Percentiles rank a stretch among this genome's conserved stretches.
Evolutionary conservation across 495 filamentous ascomycete genomes (phyloP).

Genomic region (Elaphomyces granulatus): DNA sequence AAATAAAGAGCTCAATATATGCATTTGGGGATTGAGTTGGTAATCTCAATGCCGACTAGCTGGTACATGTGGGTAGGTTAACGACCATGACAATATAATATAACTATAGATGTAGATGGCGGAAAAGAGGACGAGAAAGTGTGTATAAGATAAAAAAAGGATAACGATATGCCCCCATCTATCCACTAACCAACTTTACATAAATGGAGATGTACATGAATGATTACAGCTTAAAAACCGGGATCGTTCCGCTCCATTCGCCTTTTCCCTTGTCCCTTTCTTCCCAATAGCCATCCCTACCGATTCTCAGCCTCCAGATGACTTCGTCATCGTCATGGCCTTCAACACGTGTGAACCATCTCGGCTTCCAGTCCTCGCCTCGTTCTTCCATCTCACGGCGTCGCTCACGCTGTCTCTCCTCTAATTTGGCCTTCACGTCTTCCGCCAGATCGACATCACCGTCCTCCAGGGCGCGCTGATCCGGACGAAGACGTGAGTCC

Average conservation of each 20-base stretch:
- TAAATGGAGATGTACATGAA: no score
- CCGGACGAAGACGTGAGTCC: slow-evolving; percentile 73
- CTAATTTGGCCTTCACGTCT: slow-evolving; percentile 62
- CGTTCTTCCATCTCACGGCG: slow-evolving; percentile 59
- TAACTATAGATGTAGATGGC: no score
- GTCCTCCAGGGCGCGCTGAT: slow-evolving; percentile 76
- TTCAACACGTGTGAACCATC: slow-evolving; percentile 64
- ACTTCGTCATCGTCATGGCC: slow-evolving; percentile 44
- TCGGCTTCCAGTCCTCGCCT: slow-evolving; percentile 54
- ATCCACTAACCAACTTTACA: no score
- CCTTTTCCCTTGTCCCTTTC: slow-evolving; percentile 52
- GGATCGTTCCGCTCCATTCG: slow-evolving; percentile 53
- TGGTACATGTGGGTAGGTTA: no score
- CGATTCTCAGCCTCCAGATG: slow-evolving; percentile 65
- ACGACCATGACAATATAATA: no score
- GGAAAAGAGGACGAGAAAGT: no score
- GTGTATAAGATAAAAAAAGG: no score
- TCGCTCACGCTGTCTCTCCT: slow-evolving; percentile 70
- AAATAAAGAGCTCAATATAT: no score
- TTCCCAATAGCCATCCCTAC: slow-evolving; percentile 88
- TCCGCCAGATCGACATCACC: slow-evolving; percentile 77
- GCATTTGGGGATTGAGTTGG: no score
- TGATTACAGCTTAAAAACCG: slow-evolving; percentile 46
- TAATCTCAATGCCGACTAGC: no score
- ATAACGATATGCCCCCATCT: no score